Base-by-base conservation (phyloP, 371 early-diverging fungal species). In the Mortierella sp. region DNA sequence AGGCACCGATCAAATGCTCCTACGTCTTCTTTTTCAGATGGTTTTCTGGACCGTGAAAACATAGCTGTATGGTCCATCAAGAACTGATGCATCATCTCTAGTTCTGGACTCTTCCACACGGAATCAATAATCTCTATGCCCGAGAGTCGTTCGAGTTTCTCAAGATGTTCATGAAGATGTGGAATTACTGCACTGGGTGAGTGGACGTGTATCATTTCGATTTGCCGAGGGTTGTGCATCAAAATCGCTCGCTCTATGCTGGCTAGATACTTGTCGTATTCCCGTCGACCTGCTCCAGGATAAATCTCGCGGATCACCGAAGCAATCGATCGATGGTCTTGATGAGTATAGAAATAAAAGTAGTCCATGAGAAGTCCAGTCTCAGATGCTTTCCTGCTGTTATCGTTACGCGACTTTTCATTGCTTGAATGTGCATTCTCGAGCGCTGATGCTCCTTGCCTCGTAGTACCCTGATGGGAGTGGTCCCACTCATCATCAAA, bases 231-330 rank as follows among this genome's bases (percentile, higher is more conserved):
- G 52, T 71, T 74, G 52, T 79, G 72, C 35, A 57, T 39, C 20
- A 79, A 58, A 52, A 74, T 74, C 1, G 75, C 71, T 3, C 26
- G 63, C 20, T 79, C 68, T 26, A 79, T 70, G 49, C 71, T 65
- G 22, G 66, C 73, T 43, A 73, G 24, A 35, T 64, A 69, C 14
- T 52, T 65, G 40, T 73, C 78, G 54, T 68, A 78, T 26, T 68
- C 75, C 10, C 72, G 80, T 14, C 65, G 52, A 1, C 79, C 79
- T 10, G 80, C 74, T 28, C 74, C 79, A 12, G 80, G 80, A 18
- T 70, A 79, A 3, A 79, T 51, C 49, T 70, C 47, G 1, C 67
- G 62, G 22, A 79, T 45, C 20, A 75, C 75, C 3, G 62, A 64
- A 0, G 43, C 30, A 37, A 79, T 74, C 5, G 64, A 62, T 9